phyloP scores from a whole-genome alignment of 495 filamentous ascomycete species.

The Podospora didyma region DNA sequence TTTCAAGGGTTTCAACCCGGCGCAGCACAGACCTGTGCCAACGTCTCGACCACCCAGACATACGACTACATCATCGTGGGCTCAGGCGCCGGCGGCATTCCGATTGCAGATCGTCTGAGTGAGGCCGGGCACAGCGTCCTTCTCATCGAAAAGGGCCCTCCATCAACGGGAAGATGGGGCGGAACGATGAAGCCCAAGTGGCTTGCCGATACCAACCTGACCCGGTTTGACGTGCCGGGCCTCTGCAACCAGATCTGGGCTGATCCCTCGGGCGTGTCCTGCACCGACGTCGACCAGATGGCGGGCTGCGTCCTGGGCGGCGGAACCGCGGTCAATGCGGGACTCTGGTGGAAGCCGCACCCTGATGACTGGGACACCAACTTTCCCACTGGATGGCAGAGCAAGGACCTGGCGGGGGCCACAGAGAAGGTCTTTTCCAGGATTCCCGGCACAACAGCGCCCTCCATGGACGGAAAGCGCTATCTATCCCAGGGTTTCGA shows the following conservation, averaged over 20 bases:
- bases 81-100: slow-evolving; percentile 59
- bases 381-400: slow-evolving; percentile 68
- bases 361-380: slow-evolving; percentile 64
- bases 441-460: slow-evolving; percentile 64
- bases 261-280: slow-evolving; percentile 54
- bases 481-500: slow-evolving; percentile 63
- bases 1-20: slow-evolving; percentile 10
- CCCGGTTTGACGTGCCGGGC: slow-evolving; percentile 70
- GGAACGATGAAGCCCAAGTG: slow-evolving; percentile 56
- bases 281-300: slow-evolving; percentile 64
- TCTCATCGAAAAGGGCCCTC: slow-evolving; percentile 59
- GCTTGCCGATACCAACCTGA: slow-evolving; percentile 59
- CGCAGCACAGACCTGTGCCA: slow-evolving; percentile 23
- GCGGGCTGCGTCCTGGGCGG: slow-evolving; percentile 72
- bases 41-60: slow-evolving; percentile 38
- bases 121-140: slow-evolving; percentile 58
- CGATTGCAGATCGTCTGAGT: slow-evolving; percentile 57
- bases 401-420: slow-evolving; percentile 54
- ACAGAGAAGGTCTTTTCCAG: slow-evolving; percentile 57
- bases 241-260: slow-evolving; percentile 65
- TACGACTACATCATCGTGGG: slow-evolving; percentile 67
- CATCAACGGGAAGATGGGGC: slow-evolving; percentile 53
- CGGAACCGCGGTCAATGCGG: slow-evolving; percentile 66
- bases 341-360: slow-evolving; percentile 47
- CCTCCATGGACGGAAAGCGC: slow-evolving; percentile 59